Conservation (phyloP, 352 stramenopile genomes). For the Pythium guiyangense region DNA sequence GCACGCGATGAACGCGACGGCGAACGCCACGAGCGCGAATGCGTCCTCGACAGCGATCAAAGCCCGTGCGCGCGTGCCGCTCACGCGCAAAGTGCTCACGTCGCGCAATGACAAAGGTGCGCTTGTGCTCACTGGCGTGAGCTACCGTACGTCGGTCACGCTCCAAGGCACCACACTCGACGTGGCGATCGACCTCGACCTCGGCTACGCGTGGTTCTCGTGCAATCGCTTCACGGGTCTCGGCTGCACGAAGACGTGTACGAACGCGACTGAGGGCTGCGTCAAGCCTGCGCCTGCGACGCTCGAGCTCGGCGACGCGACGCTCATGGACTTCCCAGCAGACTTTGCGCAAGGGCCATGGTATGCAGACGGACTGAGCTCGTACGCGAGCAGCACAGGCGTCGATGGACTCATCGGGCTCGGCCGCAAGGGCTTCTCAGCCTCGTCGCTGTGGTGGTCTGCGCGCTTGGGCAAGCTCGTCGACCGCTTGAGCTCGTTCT, state of each 20-base stretch:
- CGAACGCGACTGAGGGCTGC: not conserved
- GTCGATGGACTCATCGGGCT: not conserved
- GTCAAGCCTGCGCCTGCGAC: not conserved
- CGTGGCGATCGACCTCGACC: not conserved
- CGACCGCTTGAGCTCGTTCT: not conserved
- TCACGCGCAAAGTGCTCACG: no score
- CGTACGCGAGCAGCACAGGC: not conserved
- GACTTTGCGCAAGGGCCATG: not conserved
- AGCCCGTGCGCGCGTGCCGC: no score
- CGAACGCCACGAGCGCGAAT: no score
- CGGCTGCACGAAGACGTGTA: not conserved
- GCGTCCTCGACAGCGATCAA: no score
- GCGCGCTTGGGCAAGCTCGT: not conserved
- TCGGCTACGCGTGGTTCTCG: conserved; percentile 1
- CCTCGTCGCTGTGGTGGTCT: not conserved
- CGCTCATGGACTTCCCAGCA: not conserved
- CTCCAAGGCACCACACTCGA: not conserved
- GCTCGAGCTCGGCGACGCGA: not conserved
- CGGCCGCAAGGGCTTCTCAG: no score
- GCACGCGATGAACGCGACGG: no score
- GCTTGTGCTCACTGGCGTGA: not conserved
- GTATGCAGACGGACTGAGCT: not conserved
- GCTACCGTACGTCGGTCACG: not conserved
- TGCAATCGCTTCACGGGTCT: not conserved
- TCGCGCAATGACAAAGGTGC: no score